Conservation (phyloP, 2,329 filamentous ascomycete species). For the Aspergillus neotritici region DNA sequence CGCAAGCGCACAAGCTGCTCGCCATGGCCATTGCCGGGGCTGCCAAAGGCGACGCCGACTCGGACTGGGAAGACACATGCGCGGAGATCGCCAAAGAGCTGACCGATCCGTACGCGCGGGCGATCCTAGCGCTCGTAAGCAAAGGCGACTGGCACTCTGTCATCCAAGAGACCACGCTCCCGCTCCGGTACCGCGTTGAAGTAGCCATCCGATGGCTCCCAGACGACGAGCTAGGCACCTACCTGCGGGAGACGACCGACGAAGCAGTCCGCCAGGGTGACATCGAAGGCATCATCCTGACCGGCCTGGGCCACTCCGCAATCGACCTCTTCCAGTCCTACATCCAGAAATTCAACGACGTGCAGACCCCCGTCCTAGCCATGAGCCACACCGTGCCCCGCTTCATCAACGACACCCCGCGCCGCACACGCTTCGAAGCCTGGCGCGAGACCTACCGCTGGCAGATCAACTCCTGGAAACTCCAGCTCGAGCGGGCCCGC, state of each 20-base stretch:
- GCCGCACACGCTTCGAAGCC: slow-evolving; percentile 50
- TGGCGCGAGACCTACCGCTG: slow-evolving; percentile 59
- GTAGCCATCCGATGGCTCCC: slow-evolving; percentile 52
- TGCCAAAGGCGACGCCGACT: slow-evolving; percentile 44
- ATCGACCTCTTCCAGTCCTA: slow-evolving; percentile 58
- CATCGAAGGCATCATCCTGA: slow-evolving; percentile 58
- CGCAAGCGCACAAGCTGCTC: slow-evolving; percentile 52
- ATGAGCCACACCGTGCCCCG: slow-evolving; percentile 55
- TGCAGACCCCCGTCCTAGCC: slow-evolving; percentile 58
- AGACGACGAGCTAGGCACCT: slow-evolving; percentile 45
- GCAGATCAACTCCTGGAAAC: slow-evolving; percentile 57
- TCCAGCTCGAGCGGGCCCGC: slow-evolving; percentile 54
- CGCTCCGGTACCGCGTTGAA: slow-evolving; percentile 56
- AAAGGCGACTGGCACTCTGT: slow-evolving; percentile 57
- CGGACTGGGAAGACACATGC: slow-evolving; percentile 57
- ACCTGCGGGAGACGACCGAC: slow-evolving; percentile 50
- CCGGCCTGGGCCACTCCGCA: slow-evolving; percentile 53
- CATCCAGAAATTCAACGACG: slow-evolving; percentile 54
- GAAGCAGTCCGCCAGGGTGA: slow-evolving; percentile 51
- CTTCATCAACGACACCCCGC: slow-evolving; percentile 50
- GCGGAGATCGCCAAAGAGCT: slow-evolving; percentile 58
- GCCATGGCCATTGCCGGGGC: slow-evolving; percentile 48
- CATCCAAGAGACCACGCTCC: slow-evolving; percentile 52
- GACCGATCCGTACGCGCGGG: slow-evolving; percentile 57
- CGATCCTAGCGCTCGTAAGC: slow-evolving; percentile 55